A percentile compares a stretch with the other conserved stretches of the same genome.
Evolutionary conservation across 495 filamentous ascomycete species (phyloP).

Genomic region (Xylaria palmicola): DNA sequence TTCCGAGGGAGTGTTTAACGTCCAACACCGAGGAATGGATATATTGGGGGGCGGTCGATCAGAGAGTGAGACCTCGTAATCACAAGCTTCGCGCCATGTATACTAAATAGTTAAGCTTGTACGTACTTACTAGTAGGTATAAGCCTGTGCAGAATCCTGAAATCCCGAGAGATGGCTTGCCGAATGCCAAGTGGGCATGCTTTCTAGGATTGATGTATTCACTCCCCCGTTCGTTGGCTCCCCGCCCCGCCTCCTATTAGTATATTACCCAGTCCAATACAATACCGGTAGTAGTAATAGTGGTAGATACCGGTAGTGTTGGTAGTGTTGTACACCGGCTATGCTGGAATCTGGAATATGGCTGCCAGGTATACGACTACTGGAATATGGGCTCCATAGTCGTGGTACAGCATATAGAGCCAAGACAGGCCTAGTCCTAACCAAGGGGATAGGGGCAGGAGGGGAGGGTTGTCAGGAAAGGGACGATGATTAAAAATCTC

Average conservation of each 20-base stretch:
- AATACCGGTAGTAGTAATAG: too few relatives aligned
- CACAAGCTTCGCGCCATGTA: too few relatives aligned
- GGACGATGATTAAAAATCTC: slow-evolving; percentile 2
- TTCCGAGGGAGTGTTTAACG: not conserved
- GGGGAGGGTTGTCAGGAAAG: slow-evolving; percentile 2
- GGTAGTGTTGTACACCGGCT: not conserved
- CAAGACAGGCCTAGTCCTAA: too few relatives aligned
- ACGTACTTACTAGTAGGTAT: not conserved
- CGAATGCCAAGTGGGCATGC: too few relatives aligned
- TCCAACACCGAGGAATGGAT: not conserved
- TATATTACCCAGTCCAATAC: too few relatives aligned
- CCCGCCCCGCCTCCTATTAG: too few relatives aligned
- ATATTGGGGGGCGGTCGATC: not conserved
- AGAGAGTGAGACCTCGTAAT: not conserved
- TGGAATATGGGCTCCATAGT: not conserved
- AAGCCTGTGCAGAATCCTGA: slow-evolving; percentile 4
- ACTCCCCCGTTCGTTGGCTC: too few relatives aligned
- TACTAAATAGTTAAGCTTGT: too few relatives aligned
- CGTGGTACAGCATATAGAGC: not conserved
- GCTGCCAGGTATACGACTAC: not conserved
- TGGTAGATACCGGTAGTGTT: too few relatives aligned
- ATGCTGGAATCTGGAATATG: too few relatives aligned
- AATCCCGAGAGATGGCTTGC: too few relatives aligned
- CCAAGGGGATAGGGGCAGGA: not conserved
- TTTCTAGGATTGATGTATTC: not conserved